These are phyloP conservation scores for Amanita molliuscula DNA, from an alignment of 768 basidiomycete species.

Conservation along the genomic window DNA sequence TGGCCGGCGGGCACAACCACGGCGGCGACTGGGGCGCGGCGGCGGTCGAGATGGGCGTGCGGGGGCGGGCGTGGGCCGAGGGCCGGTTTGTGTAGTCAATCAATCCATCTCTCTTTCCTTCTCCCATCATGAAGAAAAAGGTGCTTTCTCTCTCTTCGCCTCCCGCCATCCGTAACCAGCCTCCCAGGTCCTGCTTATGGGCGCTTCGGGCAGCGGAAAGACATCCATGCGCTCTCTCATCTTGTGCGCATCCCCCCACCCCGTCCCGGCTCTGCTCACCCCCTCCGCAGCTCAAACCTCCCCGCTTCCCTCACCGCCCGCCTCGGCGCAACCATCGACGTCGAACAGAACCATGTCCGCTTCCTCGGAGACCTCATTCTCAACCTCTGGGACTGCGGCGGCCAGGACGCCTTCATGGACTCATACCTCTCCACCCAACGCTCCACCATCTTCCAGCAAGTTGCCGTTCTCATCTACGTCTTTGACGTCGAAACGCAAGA, in stretches of 20 bases:
- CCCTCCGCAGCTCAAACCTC: constrained; percentile 70
- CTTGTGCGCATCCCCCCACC: constrained; percentile 53
- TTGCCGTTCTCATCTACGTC: constrained; percentile 96
- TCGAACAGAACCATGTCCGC: constrained; percentile 94
- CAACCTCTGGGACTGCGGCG: constrained; percentile 98
- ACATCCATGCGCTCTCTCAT: constrained; percentile 99
- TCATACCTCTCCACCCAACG: constrained; percentile 89
- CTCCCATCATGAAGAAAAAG: constrained; percentile 53
- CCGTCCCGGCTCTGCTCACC: constrained; percentile 8
- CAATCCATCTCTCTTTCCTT: constrained; percentile 5
- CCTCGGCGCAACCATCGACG: constrained; percentile 94
- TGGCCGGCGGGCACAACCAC: constrained; percentile 89
- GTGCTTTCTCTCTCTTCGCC: constrained; percentile 19
- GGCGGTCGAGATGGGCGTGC: constrained; percentile 86
- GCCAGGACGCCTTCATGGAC: constrained; percentile 97
- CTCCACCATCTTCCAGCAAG: constrained; percentile 92
- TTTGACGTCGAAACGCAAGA: constrained; percentile 91
- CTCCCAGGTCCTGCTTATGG: constrained; percentile 89
- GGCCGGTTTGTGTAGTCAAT: constrained; percentile 42
- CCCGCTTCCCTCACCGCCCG: constrained; percentile 86
- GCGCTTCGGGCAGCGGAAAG: constrained; percentile 88
- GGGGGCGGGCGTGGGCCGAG: constrained; percentile 53
- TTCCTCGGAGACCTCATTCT: constrained; percentile 94
- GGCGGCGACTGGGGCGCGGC: constrained; percentile 98
- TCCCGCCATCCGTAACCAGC: constrained; percentile 10